phyloP scores from a whole-genome alignment of 176 grass and related monocot species.

The Avena insularis region DNA sequence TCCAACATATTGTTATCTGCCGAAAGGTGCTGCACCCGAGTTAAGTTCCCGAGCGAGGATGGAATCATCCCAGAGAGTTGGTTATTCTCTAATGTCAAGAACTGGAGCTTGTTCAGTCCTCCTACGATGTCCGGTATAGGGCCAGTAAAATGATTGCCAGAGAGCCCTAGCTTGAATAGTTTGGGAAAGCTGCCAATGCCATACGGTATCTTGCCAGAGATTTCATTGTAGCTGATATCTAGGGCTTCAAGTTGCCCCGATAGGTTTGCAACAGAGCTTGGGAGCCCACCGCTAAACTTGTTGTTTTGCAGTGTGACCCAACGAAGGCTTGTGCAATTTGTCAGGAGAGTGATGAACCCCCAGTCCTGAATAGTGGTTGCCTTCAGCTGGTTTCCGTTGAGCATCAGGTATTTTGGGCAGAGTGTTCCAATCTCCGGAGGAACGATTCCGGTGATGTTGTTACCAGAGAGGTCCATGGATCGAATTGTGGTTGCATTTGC shows the following conservation, averaged over 20 bases:
- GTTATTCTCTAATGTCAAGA: conserved; percentile 46
- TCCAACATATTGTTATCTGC: conserved; percentile 36
- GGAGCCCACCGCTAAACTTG: conserved; percentile 33
- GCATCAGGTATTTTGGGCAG: conserved; percentile 34
- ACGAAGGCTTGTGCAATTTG: conserved; percentile 54
- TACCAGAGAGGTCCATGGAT: conserved; percentile 48
- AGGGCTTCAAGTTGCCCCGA: conserved; percentile 43
- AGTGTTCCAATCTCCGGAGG: conserved; percentile 48
- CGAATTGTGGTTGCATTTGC: conserved; percentile 46
- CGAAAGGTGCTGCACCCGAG: conserved; percentile 21
- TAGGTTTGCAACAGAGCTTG: conserved; percentile 43
- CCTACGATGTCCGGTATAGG: conserved; percentile 51
- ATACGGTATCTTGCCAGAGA: conserved; percentile 48
- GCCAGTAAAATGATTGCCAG: conserved; percentile 45
- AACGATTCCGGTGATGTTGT: conserved; percentile 48
- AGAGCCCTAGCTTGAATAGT: conserved; percentile 46
- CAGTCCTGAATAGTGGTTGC: conserved; percentile 29
- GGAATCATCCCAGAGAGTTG: conserved; percentile 46
- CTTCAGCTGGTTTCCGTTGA: conserved; percentile 37
- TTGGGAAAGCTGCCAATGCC: conserved; percentile 46
- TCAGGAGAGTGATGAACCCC: conserved; percentile 34
- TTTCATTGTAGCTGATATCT: conserved; percentile 48
- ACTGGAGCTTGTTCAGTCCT: conserved; percentile 45
- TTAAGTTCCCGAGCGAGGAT: conserved; percentile 45
- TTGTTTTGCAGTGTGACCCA: conserved; percentile 49